Base-by-base conservation (phyloP, 2,329 filamentous ascomycete species). In the Corinectria fuckeliana region DNA sequence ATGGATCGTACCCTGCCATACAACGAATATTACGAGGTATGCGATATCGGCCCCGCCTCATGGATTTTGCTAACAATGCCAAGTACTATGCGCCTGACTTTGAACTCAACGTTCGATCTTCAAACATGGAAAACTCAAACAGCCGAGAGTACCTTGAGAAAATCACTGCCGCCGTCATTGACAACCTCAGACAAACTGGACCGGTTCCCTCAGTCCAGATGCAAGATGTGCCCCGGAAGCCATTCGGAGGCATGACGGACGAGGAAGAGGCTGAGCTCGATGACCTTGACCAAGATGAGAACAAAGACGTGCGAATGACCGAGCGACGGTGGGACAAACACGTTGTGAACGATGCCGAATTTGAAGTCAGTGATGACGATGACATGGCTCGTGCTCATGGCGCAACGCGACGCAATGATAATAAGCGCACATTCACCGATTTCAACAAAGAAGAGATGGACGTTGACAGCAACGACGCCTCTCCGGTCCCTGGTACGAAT, bases 61-160 rank as follows among this genome's bases (percentile, higher is more conserved):
- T n/a, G 4, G 13, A 16, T 2, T 9, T 10, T 32, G 41, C 71
- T 75, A 60, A 76, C 52, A 8, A 9, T n/a, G 7, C 18, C 3
- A 79, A 95, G 83, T 96, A 97, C 72, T 99, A 98, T 75, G 92
- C 91, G 13, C 91, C 91, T 6, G 92, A 96, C 69, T 96, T 94
- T 70, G 90, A 92, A 62, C 85, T 99, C 6, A 95, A 97, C 75
- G 95, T 97, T 1, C 88, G 92, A 25, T 84, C 96, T 1, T 91
- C 90, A 11, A 94, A 93, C 62, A 92, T 95, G 80, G 93, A 96
- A 71, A 98, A 97, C 70, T 91, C 93, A 41, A 96, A 97, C 72
- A 90, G 91, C 56, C 83, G 86, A 50, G 88, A 93, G 53, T 94
- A 96, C 66, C 82, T 97, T 3, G 88, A 93, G 41, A 90, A 90